Base-by-base conservation (phyloP, 768 basidiomycete species). In the Steccherinum ochraceum region DNA sequence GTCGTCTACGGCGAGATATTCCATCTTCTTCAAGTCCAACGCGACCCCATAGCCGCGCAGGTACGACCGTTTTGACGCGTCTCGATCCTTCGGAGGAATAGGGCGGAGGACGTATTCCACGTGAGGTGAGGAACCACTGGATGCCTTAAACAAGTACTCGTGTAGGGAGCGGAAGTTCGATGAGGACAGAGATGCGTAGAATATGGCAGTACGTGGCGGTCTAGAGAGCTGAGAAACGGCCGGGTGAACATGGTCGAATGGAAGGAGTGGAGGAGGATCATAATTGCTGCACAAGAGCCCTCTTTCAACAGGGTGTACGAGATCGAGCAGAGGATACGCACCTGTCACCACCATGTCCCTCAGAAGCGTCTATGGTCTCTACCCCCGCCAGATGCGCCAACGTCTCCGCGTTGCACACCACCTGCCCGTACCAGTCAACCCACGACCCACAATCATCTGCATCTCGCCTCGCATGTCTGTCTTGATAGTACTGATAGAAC, bases 1-100 rank as follows among this genome's bases (percentile, higher is more conserved):
- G 64, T 99, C 96, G 62, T 99, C 96, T 5, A 97, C 70, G 3
- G 86, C 93, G 12, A 97, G 78, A 63, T 98, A 99, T 60, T 99
- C 96, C 76, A 82, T 96, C 71, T 94, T 96, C 74, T 99, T 99
- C 58, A 99, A 68, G 58, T 95, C 92, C 48, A 99, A 71, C 19
- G 87, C 77, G 5, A 94, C 94, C 2, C 96, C 96, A 58, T 92
- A 99, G 3, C 95, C 95, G 2, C 87, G 83, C 5, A 99, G 70
- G 60, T 77, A 74, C 52, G 68, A 77, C 3, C 68, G 62, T 19
- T 65, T 57, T 1, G 59, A 59, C 0, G 58, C 46, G 18, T 58
- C 60, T 0, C 61, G 54, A 11, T 50, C 51, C 4, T 50, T 49
- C 1, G 79, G 72, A 2, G 85, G 82, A 3, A 78, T 69, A 50